Evolutionary conservation across 2,329 filamentous ascomycete genomes (phyloP).

Genomic region (Byssoonygena ceratinophila): DNA sequence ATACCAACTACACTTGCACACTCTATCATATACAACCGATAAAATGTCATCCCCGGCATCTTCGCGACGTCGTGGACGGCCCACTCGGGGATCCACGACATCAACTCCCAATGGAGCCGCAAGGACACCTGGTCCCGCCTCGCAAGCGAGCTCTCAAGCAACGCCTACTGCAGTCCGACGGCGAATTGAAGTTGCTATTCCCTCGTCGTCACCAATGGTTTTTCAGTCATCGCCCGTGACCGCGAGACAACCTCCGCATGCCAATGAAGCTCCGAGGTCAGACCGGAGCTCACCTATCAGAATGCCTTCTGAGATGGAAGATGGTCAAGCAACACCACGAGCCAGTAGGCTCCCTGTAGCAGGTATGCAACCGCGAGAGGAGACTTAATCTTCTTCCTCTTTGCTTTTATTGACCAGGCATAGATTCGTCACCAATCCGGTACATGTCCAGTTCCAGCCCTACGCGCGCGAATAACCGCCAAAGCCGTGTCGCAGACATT

Average conservation of each 20-base stretch:
- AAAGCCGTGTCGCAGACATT: constrained; percentile 57
- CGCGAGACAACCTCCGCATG: constrained; percentile 34
- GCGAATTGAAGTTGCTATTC: constrained; percentile 32
- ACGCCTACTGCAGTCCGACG: constrained; percentile 41
- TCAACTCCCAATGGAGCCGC: constrained; percentile 30
- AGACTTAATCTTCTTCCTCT: neutral
- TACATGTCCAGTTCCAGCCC: constrained; percentile 88
- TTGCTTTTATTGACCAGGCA: constrained; percentile 11
- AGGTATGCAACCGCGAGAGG: constrained; percentile 28
- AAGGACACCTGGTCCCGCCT: constrained; percentile 7
- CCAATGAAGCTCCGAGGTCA: constrained; percentile 24
- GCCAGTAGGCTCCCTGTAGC: constrained; percentile 28
- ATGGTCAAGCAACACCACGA: constrained; percentile 37
- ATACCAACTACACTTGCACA: neutral
- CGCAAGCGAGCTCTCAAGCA: constrained; percentile 25
- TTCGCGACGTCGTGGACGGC: constrained; percentile 32
- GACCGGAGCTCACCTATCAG: constrained; percentile 41
- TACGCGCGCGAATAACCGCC: constrained; percentile 46
- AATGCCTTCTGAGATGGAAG: constrained; percentile 30
- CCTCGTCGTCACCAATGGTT: constrained; percentile 71
- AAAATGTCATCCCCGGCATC: constrained; percentile 38
- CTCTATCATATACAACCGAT: constrained; percentile 2
- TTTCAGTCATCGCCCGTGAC: constrained; percentile 54
- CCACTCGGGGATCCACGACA: constrained; percentile 31
- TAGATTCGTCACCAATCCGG: constrained; percentile 84